Evolutionary conservation across 169 alveolate genomes (phyloP).

Genomic region (Plasmodium malariae): DNA sequence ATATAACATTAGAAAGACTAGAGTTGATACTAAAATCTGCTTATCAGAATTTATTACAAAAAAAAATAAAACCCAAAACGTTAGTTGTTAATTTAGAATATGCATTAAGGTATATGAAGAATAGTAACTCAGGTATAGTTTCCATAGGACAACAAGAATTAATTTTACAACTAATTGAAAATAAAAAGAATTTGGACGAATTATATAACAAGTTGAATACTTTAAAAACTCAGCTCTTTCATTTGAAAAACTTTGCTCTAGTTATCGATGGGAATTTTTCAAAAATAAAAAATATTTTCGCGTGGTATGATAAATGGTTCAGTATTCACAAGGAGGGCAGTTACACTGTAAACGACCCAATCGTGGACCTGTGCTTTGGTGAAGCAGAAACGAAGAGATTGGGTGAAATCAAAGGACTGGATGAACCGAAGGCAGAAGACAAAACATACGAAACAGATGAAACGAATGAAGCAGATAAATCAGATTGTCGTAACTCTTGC

Average conservation of each 20-base stretch:
- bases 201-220: constrained; percentile 19
- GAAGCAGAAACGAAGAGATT: too few relatives aligned
- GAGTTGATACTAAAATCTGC: constrained; percentile 53
- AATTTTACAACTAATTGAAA: constrained; percentile 20
- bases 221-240: constrained; percentile 25
- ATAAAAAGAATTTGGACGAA: constrained; percentile 25
- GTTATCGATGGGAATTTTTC: constrained; percentile 49
- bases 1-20: constrained; percentile 38
- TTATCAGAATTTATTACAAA: constrained; percentile 72
- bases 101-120: constrained; percentile 25
- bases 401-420: too few relatives aligned
- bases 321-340: background rate
- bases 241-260: constrained; percentile 15
- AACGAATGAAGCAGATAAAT: too few relatives aligned
- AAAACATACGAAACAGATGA: too few relatives aligned
- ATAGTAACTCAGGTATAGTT: constrained; percentile 34
- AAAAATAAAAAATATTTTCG: constrained; percentile 21
- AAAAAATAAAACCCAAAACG: constrained; percentile 61
- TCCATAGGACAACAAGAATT: constrained; percentile 72
- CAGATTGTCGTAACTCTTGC: too few relatives aligned
- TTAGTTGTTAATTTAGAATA: constrained; percentile 47
- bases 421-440: too few relatives aligned
- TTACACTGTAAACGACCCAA: background rate
- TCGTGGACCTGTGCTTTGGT: background rate
- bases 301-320: constrained; percentile 67